Conservation (phyloP, 768 basidiomycete species). For the Tricholoma furcatifolium region DNA sequence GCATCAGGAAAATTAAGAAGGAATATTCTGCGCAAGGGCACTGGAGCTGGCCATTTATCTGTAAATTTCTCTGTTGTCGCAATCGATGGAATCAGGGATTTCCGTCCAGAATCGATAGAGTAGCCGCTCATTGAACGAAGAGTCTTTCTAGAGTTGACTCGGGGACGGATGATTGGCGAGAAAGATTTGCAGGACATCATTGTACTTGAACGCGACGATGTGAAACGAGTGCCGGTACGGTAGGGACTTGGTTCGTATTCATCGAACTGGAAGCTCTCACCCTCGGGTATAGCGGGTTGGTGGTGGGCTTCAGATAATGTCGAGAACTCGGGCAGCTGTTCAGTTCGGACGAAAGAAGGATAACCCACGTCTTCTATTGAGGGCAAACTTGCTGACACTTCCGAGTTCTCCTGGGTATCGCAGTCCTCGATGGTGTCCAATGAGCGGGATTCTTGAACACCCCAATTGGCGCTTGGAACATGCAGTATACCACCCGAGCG, state of each 20-base stretch:
- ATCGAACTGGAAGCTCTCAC: too few relatives aligned
- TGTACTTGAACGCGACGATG: too few relatives aligned
- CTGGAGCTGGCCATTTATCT: conserved; percentile 49
- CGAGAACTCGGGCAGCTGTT: too few relatives aligned
- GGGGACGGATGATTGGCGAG: conserved; percentile 11
- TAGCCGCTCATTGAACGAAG: conserved; percentile 7
- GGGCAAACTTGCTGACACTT: background rate
- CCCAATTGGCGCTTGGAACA: background rate
- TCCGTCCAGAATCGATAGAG: conserved; percentile 27
- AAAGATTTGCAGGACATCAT: conserved; percentile 6
- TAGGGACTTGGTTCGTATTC: too few relatives aligned
- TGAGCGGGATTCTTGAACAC: background rate
- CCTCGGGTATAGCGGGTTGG: too few relatives aligned
- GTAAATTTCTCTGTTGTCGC: conserved; percentile 45
- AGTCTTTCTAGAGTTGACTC: conserved; percentile 17
- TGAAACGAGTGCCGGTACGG: background rate
- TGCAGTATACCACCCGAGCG: conserved; percentile 8
- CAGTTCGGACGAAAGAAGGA: too few relatives aligned
- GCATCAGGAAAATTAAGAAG: conserved; percentile 4
- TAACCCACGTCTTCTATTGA: background rate
- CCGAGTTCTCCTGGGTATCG: background rate
- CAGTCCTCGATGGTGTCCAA: conserved; percentile 3
- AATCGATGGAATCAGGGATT: conserved; percentile 26
- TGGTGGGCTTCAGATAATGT: too few relatives aligned
- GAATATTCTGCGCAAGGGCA: conserved; percentile 23